These are phyloP conservation scores for Panaeolus cyanescens DNA, from an alignment of 768 basidiomycete genomes.

Conservation along the genomic window DNA sequence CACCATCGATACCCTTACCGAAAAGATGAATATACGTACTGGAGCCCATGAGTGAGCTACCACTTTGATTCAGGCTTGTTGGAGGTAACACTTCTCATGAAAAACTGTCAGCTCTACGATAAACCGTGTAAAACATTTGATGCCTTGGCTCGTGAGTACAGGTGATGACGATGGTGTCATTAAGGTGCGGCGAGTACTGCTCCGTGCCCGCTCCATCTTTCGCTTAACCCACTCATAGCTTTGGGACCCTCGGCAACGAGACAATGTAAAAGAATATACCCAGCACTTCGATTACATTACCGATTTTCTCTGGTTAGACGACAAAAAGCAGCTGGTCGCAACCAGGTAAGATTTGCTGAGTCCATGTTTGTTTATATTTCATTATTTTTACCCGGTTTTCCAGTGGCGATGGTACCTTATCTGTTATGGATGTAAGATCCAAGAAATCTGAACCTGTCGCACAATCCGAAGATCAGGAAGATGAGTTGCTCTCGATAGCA, in stretches of 20 bases:
- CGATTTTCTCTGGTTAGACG: slow-evolving; percentile 84
- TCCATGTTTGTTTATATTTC: slow-evolving; percentile 15
- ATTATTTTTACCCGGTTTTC: slow-evolving; percentile 9
- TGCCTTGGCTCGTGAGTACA: slow-evolving; percentile 73
- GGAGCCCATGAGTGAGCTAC: slow-evolving; percentile 69
- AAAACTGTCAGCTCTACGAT: slow-evolving; percentile 68
- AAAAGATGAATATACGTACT: slow-evolving; percentile 47
- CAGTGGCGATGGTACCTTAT: slow-evolving; percentile 92
- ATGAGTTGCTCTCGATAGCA: slow-evolving; percentile 86
- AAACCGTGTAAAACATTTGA: slow-evolving; percentile 78
- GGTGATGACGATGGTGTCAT: slow-evolving; percentile 96
- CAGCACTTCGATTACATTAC: slow-evolving; percentile 97
- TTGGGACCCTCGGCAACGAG: slow-evolving; percentile 82
- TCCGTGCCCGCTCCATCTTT: slow-evolving; percentile 3
- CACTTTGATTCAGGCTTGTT: slow-evolving; percentile 1
- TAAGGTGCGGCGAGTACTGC: slow-evolving; percentile 55
- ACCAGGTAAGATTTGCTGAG: slow-evolving; percentile 63
- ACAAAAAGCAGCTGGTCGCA: slow-evolving; percentile 82
- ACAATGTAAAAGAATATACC: slow-evolving; percentile 64
- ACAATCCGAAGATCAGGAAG: slow-evolving; percentile 95
- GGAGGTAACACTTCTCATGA: slow-evolving; percentile 19
- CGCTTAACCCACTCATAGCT: slow-evolving; percentile 48
- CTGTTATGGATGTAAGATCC: slow-evolving; percentile 88
- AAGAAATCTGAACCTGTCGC: slow-evolving; percentile 77
- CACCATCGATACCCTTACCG: slow-evolving; percentile 66